Percentiles rank a stretch among this genome's conserved stretches.
These are phyloP conservation scores for Botrytis paeoniae DNA, from an alignment of 2,329 filamentous ascomycete species.

Conservation along the genomic window DNA sequence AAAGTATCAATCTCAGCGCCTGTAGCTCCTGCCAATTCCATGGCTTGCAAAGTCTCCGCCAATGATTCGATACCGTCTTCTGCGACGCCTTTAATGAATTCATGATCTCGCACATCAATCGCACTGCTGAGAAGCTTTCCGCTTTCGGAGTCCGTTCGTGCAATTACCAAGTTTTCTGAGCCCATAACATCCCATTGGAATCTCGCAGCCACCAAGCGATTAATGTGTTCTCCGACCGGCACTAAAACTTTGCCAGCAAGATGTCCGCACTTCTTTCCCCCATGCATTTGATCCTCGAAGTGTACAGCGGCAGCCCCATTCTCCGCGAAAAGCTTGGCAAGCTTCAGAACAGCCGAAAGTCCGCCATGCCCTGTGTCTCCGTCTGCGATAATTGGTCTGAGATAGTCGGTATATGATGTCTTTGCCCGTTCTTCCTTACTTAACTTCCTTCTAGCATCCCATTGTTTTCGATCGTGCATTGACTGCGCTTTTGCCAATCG, in stretches of 20 bases:
- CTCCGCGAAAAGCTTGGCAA: conserved; percentile 96
- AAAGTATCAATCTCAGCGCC: conserved; percentile 80
- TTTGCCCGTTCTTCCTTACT: conserved; percentile 66
- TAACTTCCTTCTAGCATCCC: conserved; percentile 79
- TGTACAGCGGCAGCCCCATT: conserved; percentile 95
- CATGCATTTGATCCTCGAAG: conserved; percentile 96
- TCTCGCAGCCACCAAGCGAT: conserved; percentile 82
- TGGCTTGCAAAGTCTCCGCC: conserved; percentile 82
- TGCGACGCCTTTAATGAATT: conserved; percentile 88
- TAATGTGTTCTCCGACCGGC: conserved; percentile 92
- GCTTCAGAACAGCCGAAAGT: conserved; percentile 86
- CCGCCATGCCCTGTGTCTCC: conserved; percentile 96
- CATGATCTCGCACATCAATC: conserved; percentile 91
- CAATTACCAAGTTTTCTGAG: conserved; percentile 89
- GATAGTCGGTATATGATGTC: conserved; percentile 85
- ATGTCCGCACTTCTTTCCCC: conserved; percentile 97
- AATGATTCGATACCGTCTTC: conserved; percentile 73
- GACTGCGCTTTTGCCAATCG: conserved; percentile 94
- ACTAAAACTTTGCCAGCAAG: conserved; percentile 94
- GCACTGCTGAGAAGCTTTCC: conserved; percentile 86
- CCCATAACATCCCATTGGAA: conserved; percentile 99
- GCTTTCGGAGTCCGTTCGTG: conserved; percentile 92
- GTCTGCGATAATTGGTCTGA: conserved; percentile 92
- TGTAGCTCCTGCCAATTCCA: conserved; percentile 77
- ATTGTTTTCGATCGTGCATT: conserved; percentile 94